These are phyloP conservation scores for Salinomyces thailandicus DNA, from an alignment of 2,329 filamentous ascomycete genomes.

Conservation along the genomic window DNA sequence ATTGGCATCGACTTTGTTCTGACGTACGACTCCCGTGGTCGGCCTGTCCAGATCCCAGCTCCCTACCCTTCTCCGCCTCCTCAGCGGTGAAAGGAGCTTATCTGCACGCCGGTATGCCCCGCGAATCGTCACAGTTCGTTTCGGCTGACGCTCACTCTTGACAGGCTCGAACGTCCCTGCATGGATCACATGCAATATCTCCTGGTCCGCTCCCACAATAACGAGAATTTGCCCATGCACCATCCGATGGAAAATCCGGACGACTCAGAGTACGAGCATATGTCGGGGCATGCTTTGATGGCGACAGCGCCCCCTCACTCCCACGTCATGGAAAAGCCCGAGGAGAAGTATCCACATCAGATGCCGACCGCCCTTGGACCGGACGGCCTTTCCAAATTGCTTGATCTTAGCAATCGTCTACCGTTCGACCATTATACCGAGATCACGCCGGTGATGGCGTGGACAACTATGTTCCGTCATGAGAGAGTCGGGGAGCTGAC, in stretches of 20 bases:
- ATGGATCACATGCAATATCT: slow-evolving; percentile 83
- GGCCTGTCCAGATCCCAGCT: slow-evolving; percentile 28
- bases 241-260: slow-evolving; percentile 33
- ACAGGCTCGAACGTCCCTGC: slow-evolving; percentile 79
- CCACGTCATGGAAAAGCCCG: slow-evolving; percentile 46
- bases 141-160: slow-evolving; percentile 10
- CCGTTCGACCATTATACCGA: slow-evolving; percentile 64
- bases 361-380: slow-evolving; percentile 66
- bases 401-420: slow-evolving; percentile 73
- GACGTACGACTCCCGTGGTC: slow-evolving; percentile 55
- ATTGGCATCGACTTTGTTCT: slow-evolving; percentile 83
- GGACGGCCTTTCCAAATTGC: slow-evolving; percentile 65
- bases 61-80: slow-evolving; percentile 57
- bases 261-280: slow-evolving; percentile 52
- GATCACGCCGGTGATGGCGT: slow-evolving; percentile 91
- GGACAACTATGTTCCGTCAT: slow-evolving; percentile 67
- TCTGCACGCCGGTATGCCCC: slow-evolving; percentile 7
- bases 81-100: slow-evolving; percentile 14
- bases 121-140: slow-evolving; percentile 10
- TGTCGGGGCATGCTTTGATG: slow-evolving; percentile 78
- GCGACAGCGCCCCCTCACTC: slow-evolving; percentile 71
- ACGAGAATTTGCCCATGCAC: slow-evolving; percentile 27
- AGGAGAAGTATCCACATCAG: slow-evolving; percentile 52
- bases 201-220: slow-evolving; percentile 46
- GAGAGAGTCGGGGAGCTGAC: slow-evolving; percentile 57